These are phyloP conservation scores for Cystobasidium pallidum DNA, from an alignment of 1,284 basidiomycete species.

Conservation along the genomic window DNA sequence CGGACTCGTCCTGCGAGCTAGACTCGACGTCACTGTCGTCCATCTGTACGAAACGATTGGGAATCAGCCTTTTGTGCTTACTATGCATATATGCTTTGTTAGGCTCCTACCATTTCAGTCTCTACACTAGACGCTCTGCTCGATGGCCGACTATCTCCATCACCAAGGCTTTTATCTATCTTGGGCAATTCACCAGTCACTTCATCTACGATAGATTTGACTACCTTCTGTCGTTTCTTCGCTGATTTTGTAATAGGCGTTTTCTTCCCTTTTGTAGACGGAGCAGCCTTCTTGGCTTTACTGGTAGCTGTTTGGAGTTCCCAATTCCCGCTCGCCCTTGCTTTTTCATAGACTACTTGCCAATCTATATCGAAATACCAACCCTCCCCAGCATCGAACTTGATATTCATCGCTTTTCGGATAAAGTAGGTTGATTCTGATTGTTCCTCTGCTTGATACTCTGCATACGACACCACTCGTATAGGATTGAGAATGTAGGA, in stretches of 20 bases:
- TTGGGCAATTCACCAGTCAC: constrained; percentile 26
- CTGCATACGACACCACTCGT: constrained; percentile 3
- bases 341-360: constrained; percentile 43
- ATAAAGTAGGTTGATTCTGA: constrained; percentile 46
- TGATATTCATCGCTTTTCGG: constrained; percentile 49
- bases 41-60: neutral
- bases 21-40: constrained; percentile 19
- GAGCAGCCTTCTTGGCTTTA: constrained; percentile 18
- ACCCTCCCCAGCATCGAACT: constrained; percentile 45
- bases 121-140: constrained; percentile 29
- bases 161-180: neutral
- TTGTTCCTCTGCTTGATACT: neutral
- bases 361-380: constrained; percentile 51
- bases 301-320: constrained; percentile 42
- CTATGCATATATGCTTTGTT: no score
- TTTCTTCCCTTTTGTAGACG: neutral
- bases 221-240: constrained; percentile 28
- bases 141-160: constrained; percentile 16
- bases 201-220: constrained; percentile 30
- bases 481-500: constrained; percentile 33
- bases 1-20: constrained; percentile 32
- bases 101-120: constrained; percentile 18
- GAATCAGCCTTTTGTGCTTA: no score
- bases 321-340: constrained; percentile 43
- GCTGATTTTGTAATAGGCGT: constrained; percentile 21